phyloP scores from a whole-genome alignment of 345 rosid species.

The Ceriops tagal region DNA sequence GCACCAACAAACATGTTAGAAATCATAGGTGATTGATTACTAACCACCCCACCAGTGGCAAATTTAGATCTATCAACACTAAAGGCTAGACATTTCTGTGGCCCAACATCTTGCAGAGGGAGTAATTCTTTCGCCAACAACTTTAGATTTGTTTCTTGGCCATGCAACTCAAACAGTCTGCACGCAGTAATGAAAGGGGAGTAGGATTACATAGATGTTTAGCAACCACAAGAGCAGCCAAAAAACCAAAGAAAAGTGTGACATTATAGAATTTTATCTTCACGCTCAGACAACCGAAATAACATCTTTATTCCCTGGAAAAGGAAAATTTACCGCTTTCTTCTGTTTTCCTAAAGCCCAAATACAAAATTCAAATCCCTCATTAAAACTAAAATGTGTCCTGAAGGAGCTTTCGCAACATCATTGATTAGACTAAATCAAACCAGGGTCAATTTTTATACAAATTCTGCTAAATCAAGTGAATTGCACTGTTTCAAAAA shows the following conservation, averaged over 20 bases:
- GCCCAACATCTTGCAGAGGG: conserved; percentile 64
- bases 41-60: conserved; percentile 88
- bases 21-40: conserved; percentile 18
- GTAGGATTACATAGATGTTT: neutral
- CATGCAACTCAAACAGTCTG: conserved; percentile 74
- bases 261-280: neutral
- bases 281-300: neutral
- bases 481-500: too few species aligned
- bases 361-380: neutral
- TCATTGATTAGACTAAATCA: too few species aligned
- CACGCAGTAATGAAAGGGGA: conserved; percentile 14
- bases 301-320: too few species aligned
- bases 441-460: too few species aligned
- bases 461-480: too few species aligned
- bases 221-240: neutral
- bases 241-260: neutral
- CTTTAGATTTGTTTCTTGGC: conserved; percentile 41
- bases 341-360: too few species aligned
- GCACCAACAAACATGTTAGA: neutral
- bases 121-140: conserved; percentile 51
- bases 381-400: neutral
- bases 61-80: conserved; percentile 88
- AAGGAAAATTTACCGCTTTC: too few species aligned
- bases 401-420: neutral
- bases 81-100: conserved; percentile 75